These are phyloP conservation scores for Zalaria sp. DNA, from an alignment of 2,329 filamentous ascomycete genomes.

Conservation along the genomic window DNA sequence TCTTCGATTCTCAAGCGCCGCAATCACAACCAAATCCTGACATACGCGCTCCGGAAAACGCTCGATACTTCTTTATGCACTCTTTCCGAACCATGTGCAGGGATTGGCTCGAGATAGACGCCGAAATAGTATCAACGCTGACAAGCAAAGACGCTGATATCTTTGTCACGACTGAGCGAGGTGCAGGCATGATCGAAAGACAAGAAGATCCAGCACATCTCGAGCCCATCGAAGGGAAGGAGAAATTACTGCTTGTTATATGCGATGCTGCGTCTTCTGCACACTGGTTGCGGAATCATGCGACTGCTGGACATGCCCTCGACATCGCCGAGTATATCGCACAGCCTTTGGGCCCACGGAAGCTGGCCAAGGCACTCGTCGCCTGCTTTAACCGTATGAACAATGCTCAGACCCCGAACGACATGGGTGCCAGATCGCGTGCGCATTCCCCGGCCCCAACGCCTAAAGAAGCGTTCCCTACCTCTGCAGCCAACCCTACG, in stretches of 20 bases:
- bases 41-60: slow-evolving; percentile 1
- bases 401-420: neutral
- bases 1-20: neutral
- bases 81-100: slow-evolving; percentile 4
- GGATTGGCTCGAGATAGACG: slow-evolving; percentile 4
- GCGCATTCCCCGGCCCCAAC: neutral
- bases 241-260: slow-evolving; percentile 1
- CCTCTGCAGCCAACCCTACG: neutral
- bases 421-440: neutral
- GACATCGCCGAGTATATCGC: slow-evolving; percentile 1
- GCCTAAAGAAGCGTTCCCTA: neutral
- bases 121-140: neutral
- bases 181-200: neutral
- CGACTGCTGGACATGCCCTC: neutral
- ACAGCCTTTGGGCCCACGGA: slow-evolving; percentile 7
- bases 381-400: slow-evolving; percentile 9
- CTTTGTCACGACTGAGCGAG: slow-evolving; percentile 4
- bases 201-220: neutral
- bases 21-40: neutral
- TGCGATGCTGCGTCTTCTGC: slow-evolving; percentile 3
- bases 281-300: neutral
- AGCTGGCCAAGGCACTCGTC: slow-evolving; percentile 5
- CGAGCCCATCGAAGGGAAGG: neutral
- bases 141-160: slow-evolving; percentile 1
- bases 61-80: slow-evolving; percentile 1